These are phyloP conservation scores for Coriolopsis trogii DNA, from an alignment of 1,284 basidiomycete genomes.

Conservation along the genomic window DNA sequence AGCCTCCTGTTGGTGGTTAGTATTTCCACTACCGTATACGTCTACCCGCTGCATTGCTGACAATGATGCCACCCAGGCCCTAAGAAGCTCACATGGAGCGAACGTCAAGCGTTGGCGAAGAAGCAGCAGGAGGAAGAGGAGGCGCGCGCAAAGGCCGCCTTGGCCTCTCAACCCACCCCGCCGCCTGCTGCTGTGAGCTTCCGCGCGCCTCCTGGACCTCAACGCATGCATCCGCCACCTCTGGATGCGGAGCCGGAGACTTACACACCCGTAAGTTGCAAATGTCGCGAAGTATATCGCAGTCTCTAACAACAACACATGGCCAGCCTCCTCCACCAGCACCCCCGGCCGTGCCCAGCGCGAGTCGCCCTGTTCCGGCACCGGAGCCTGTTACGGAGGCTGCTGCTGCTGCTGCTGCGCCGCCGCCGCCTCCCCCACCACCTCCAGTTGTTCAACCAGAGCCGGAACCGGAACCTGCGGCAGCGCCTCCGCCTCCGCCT, in stretches of 20 bases:
- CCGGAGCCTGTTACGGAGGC: conserved; percentile 37
- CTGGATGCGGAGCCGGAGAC: conserved; percentile 36
- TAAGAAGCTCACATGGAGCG: conserved; percentile 90
- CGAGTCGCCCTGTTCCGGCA: conserved; percentile 34
- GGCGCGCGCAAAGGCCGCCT: conserved; percentile 62
- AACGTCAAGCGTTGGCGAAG: conserved; percentile 87
- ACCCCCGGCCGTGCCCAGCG: conserved; percentile 28
- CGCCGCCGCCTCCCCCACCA: conserved; percentile 41
- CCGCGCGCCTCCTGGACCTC: conserved; percentile 37
- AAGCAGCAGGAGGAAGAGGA: conserved; percentile 85
- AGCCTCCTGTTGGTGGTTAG: conserved; percentile 22
- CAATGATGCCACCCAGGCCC: conserved; percentile 24
- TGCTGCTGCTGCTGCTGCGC: conserved; percentile 31
- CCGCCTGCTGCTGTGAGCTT: conserved; percentile 24
- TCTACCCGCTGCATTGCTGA: neutral
- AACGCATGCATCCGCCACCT: conserved; percentile 29
- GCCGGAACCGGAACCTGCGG: conserved; percentile 29
- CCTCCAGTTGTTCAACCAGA: conserved; percentile 29
- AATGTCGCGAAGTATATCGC: too few relatives aligned
- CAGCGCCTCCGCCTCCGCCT: conserved; percentile 27
- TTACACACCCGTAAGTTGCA: conserved; percentile 36
- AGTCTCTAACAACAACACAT: neutral
- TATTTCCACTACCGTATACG: conserved; percentile 7
- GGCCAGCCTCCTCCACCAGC: conserved; percentile 41
- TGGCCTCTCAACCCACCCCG: conserved; percentile 31